Evolutionary conservation across 495 filamentous ascomycete species (phyloP).

Genomic region (Daldinia grandis): DNA sequence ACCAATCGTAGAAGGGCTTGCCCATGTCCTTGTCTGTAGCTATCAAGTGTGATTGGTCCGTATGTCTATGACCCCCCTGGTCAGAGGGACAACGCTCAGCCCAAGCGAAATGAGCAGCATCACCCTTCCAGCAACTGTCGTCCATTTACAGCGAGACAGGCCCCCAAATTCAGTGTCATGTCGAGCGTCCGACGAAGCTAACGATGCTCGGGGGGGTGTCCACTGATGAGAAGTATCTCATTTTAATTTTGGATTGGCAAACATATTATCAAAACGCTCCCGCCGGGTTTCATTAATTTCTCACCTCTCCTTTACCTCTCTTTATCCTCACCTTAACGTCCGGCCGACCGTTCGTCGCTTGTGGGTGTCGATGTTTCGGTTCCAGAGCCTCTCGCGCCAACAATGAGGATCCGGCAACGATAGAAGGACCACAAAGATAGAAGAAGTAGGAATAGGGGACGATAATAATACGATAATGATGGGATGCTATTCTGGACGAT

Average conservation of each 20-base stretch:
- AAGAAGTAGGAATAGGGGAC: conserved; percentile 30
- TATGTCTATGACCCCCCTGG: conserved; percentile 31
- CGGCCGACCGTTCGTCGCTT: conserved; percentile 36
- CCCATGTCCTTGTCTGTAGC: conserved; percentile 22
- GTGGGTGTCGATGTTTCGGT: conserved; percentile 46
- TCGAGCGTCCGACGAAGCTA: conserved; percentile 35
- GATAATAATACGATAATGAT: conserved; percentile 45
- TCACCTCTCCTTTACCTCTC: conserved; percentile 34
- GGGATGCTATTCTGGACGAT: conserved; percentile 39
- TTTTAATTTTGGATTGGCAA: conserved; percentile 40
- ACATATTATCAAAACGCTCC: conserved; percentile 41
- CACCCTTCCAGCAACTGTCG: conserved; percentile 19
- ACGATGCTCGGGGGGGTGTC: conserved; percentile 38
- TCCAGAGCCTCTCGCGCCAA: conserved; percentile 41
- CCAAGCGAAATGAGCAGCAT: conserved; percentile 44
- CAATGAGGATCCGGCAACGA: conserved; percentile 47
- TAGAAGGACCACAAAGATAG: conserved; percentile 20
- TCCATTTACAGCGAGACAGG: conserved; percentile 42
- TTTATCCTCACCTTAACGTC: conserved; percentile 30
- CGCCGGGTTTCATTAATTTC: conserved; percentile 28
- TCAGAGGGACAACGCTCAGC: conserved; percentile 38
- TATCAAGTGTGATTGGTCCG: conserved; percentile 24
- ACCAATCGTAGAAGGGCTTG: conserved; percentile 26
- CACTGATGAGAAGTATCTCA: conserved; percentile 37
- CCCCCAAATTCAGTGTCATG: conserved; percentile 29